Evolutionary conservation across 78 protist species (phyloP).

Genomic region (Dictyostelium citrinum): DNA sequence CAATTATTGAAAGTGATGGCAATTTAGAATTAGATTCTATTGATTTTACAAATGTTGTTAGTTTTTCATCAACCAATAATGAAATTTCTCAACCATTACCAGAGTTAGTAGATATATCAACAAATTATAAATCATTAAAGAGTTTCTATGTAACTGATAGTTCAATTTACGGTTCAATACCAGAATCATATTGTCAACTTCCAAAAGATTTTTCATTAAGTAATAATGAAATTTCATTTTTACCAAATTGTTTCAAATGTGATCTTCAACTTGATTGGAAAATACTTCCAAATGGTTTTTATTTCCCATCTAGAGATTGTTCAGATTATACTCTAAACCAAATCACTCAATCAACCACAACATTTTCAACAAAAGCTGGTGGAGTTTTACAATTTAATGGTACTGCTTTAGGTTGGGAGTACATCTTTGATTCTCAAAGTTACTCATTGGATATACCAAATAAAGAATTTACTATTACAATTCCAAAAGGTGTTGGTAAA

Average conservation of each 20-base stretch:
- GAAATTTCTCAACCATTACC: background rate
- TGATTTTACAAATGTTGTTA: background rate
- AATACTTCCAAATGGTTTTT: background rate
- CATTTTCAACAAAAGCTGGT: background rate
- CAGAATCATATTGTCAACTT: slow-evolving; percentile 2
- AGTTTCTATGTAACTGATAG: background rate
- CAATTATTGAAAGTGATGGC: background rate
- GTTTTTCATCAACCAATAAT: background rate
- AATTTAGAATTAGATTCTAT: background rate
- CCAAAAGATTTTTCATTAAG: background rate
- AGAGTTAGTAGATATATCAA: background rate
- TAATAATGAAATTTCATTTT: background rate
- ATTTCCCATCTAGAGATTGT: background rate
- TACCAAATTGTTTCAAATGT: background rate
- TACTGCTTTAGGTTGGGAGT: background rate
- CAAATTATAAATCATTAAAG: background rate
- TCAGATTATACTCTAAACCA: background rate
- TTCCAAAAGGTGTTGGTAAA: background rate
- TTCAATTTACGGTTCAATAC: background rate
- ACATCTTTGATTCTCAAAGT: background rate
- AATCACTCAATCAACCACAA: background rate
- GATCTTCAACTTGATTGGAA: background rate
- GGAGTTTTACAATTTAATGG: background rate
- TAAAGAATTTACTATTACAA: background rate
- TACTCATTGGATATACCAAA: background rate